Evolutionary conservation across 73 alveolate genomes (phyloP), one percentile per base, ranked within the genome.

Genomic region (Paramecium sexaurelia): DNA sequence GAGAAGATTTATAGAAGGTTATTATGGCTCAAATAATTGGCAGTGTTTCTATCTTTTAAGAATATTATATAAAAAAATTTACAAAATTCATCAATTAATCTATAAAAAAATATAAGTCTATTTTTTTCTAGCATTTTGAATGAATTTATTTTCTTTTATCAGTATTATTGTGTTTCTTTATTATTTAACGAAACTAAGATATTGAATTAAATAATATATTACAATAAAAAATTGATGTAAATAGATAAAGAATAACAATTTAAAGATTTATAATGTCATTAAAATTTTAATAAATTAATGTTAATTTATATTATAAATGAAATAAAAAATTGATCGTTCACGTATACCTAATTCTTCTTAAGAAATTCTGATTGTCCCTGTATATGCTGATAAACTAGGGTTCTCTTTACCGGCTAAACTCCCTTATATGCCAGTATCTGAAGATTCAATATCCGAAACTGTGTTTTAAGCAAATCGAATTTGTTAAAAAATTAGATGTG

Each of bases 11-110:
- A 85, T 91, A 55, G 97, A 94, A 57, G 95, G 95, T 5, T 94
- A 85, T 82, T 92, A 95, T 78, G 95, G 97, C 5, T 94, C 96
- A n/a, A n/a, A n/a, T n/a, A n/a, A n/a, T n/a, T 71, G 97, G 97
- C 5, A 96, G 97, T 40, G 87, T 92, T 68, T 39, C 93, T 68
- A 85, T 68, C 89, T 94, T 27, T 17, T 66, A n/a, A n/a, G n/a
- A n/a, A n/a, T n/a, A n/a, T n/a, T n/a, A n/a, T n/a, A n/a, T n/a
- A n/a, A n/a, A n/a, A n/a, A n/a, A n/a, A n/a, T n/a, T n/a, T n/a
- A n/a, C n/a, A n/a, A n/a, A n/a, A n/a, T n/a, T n/a, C n/a, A n/a
- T n/a, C n/a, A n/a, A n/a, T n/a, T n/a, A n/a, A n/a, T n/a, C n/a
- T n/a, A n/a, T n/a, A n/a, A n/a, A n/a, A n/a, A n/a, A n/a, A n/a